Base-by-base conservation (phyloP, 345 rosid genomes). In the Gossypioides kirkii region DNA sequence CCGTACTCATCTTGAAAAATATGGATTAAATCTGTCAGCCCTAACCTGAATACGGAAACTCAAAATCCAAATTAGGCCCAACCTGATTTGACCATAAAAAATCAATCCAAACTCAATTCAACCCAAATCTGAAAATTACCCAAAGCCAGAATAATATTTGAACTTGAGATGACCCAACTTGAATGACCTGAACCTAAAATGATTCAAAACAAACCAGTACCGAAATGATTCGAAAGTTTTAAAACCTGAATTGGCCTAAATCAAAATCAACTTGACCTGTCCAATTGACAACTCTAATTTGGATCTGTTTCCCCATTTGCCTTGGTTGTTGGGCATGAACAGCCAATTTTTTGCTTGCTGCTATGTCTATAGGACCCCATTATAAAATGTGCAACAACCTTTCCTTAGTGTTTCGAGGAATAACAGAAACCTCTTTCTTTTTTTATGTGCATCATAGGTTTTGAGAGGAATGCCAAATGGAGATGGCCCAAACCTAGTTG, bases 381-480 rank as follows among this genome's bases (percentile, higher is more conserved):
- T 62, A 22, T 22, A 65, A 11, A 43, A 43, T 13, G 54, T 5
- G 17, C 38, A 6, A 45, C 5, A 23, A 68, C 52, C 64, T 59
- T 56, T 42, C 26, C 9, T 9, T 70, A 3, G 46, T 20, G 47
- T 58, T 42, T 23, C 6, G 13, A 46, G 42, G 14, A 23, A 52
- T 20, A 13, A 72, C n/a, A 23, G 8, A 52, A 8, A 1, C 23
- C 4, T 8, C 20, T 6, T 62, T 22, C 23, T 28, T 71, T 58
- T 66, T 22, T 50, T 23, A 26, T 41, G 23, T 69, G 59, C 56
- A 28, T 20, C 75, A 80, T 79, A 92, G 98, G 98, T 91, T 41
- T 74, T 95, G 81, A 84, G 99, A 73, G 99, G 98, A 58, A 88
- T 95, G 91, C 98, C 99, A 43, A 85, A 88, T 52, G 85, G 89